These are phyloP conservation scores for Termitomyces sp. DNA, from an alignment of 768 basidiomycete genomes.

Conservation along the genomic window DNA sequence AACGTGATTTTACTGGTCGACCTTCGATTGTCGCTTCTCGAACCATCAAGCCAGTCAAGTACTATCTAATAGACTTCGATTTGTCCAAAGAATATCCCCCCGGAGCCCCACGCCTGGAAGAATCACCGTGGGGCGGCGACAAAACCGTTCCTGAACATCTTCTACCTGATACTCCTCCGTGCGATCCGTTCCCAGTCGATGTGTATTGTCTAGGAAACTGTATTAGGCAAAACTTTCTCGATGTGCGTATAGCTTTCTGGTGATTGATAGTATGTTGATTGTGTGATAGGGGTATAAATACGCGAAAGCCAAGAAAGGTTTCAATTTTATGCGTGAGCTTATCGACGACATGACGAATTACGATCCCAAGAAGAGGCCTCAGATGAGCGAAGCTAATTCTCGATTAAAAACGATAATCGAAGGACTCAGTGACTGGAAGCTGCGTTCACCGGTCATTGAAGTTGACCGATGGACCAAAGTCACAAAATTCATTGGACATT, in stretches of 20 bases:
- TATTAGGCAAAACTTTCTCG: not conserved
- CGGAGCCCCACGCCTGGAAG: not conserved
- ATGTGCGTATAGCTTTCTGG: not conserved
- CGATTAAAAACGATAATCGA: not conserved
- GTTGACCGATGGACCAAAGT: not conserved
- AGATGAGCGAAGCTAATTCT: not conserved
- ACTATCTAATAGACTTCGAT: slow-evolving; percentile 24
- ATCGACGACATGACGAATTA: not conserved
- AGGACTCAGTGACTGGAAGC: not conserved
- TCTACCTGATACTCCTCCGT: not conserved
- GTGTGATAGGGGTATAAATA: not conserved
- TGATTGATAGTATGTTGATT: not conserved
- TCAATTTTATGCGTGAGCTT: slow-evolving; percentile 1
- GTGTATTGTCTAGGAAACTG: slow-evolving; percentile 5
- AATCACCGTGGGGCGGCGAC: slow-evolving; percentile 5
- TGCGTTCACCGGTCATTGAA: not conserved
- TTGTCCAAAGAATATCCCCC: slow-evolving; percentile 14
- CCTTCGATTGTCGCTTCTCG: slow-evolving; percentile 4
- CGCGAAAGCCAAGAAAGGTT: not conserved
- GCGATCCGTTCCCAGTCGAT: slow-evolving; percentile 8
- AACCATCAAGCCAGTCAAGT: slow-evolving; percentile 16
- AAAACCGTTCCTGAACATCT: slow-evolving; percentile 2
- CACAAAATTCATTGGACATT: not conserved
- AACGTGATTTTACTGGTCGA: slow-evolving; percentile 5
- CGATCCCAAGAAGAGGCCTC: not conserved